Conservation (phyloP, 495 filamentous ascomycete species). For the Sporormia fimetaria region DNA sequence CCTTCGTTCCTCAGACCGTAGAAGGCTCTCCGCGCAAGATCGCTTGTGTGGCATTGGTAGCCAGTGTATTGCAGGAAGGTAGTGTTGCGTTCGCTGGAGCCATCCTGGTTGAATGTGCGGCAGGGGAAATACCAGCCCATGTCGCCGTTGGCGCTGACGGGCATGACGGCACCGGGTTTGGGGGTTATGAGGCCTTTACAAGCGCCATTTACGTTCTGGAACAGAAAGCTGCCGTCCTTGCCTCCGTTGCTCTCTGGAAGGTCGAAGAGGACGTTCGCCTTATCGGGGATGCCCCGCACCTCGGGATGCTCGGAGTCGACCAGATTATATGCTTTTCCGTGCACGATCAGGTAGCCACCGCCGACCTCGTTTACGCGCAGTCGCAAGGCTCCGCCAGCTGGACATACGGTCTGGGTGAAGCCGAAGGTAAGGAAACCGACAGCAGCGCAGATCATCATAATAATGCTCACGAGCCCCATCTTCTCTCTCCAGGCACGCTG, state of each 20-base stretch:
- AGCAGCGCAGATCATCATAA: slow-evolving; percentile 72
- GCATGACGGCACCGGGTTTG: slow-evolving; percentile 60
- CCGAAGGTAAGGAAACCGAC: slow-evolving; percentile 97
- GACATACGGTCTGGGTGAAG: slow-evolving; percentile 84
- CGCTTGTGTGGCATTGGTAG: slow-evolving; percentile 81
- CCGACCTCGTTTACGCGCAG: slow-evolving; percentile 73
- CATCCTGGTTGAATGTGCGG: slow-evolving; percentile 82
- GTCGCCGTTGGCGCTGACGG: slow-evolving; percentile 58
- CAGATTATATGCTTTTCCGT: slow-evolving; percentile 80
- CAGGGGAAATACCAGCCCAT: slow-evolving; percentile 98
- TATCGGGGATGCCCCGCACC: slow-evolving; percentile 60
- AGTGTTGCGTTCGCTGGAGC: slow-evolving; percentile 62
- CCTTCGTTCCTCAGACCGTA: slow-evolving; percentile 52
- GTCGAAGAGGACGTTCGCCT: slow-evolving; percentile 72
- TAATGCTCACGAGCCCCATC: slow-evolving; percentile 92
- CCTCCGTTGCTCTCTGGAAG: slow-evolving; percentile 69
- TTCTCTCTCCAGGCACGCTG: slow-evolving; percentile 97
- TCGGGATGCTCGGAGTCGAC: slow-evolving; percentile 61
- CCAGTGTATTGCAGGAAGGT: slow-evolving; percentile 68
- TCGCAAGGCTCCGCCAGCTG: slow-evolving; percentile 46
- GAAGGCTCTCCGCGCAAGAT: slow-evolving; percentile 54
- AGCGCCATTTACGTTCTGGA: slow-evolving; percentile 96
- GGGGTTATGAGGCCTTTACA: slow-evolving; percentile 85
- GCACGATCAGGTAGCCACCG: slow-evolving; percentile 85
- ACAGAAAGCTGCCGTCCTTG: slow-evolving; percentile 88